Evolutionary conservation across 140 eudicot genomes (phyloP).

Genomic region (Stevia rebaudiana): DNA sequence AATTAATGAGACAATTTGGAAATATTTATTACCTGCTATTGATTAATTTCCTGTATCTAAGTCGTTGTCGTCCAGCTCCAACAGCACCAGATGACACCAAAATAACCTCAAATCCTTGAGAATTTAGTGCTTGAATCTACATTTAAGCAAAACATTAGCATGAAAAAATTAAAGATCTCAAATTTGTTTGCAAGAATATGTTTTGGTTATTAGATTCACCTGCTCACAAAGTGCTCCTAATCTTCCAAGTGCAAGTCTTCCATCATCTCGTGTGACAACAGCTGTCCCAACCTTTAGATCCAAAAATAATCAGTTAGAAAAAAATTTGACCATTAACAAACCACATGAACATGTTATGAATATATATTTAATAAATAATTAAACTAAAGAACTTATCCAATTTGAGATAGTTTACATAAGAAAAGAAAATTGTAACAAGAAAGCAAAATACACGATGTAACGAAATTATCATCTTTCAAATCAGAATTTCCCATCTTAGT

Average conservation of each 20-base stretch:
- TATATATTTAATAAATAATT: background rate
- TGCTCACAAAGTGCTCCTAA: constrained; percentile 97
- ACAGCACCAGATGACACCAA: constrained; percentile 99
- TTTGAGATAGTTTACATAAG: background rate
- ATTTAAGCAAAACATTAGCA: constrained; percentile 8
- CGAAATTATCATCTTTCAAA: background rate
- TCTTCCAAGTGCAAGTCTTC: constrained; percentile 93
- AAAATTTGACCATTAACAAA: background rate
- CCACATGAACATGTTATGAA: constrained; percentile 8
- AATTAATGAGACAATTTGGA: constrained; percentile 4
- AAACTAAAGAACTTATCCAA: constrained; percentile 5
- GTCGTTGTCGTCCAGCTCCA: constrained; percentile 92
- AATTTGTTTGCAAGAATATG: background rate
- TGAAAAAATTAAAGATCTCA: constrained; percentile 16
- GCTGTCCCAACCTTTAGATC: constrained; percentile 87
- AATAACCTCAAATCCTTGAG: constrained; percentile 87
- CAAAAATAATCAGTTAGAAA: background rate
- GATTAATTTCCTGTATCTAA: constrained; percentile 73
- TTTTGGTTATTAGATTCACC: constrained; percentile 32
- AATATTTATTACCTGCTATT: constrained; percentile 65
- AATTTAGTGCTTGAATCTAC: constrained; percentile 75
- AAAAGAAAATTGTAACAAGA: background rate
- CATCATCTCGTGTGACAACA: constrained; percentile 88
- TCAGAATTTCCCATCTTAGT: background rate
- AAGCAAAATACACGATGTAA: background rate